phyloP scores from a whole-genome alignment of 106 monocot species.

The Dactylorhiza incarnata region DNA sequence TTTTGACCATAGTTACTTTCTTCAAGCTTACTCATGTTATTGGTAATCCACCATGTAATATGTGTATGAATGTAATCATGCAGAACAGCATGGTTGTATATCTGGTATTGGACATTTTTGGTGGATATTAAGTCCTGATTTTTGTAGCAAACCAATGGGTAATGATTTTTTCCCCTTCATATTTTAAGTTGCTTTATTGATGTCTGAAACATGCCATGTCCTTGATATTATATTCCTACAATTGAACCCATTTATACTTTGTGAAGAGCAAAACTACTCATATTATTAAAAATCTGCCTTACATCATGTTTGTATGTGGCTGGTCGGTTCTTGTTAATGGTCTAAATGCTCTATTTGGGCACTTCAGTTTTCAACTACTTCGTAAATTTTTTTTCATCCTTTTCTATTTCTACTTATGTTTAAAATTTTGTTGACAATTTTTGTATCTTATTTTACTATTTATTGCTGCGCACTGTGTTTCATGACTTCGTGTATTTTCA shows the following conservation, averaged over 20 bases:
- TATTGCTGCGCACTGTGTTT: background rate
- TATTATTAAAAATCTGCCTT: background rate
- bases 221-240: background rate
- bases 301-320: background rate
- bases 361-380: background rate
- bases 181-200: background rate
- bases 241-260: background rate
- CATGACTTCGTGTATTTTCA: slow-evolving; percentile 4
- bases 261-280: background rate
- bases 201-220: background rate
- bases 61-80: background rate
- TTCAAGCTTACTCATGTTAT: background rate
- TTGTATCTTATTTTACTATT: background rate
- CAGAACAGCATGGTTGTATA: background rate
- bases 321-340: background rate
- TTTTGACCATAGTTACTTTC: background rate
- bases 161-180: background rate
- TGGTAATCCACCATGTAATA: background rate
- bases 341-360: background rate
- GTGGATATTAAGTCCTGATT: background rate
- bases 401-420: background rate
- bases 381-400: background rate
- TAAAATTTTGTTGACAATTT: background rate
- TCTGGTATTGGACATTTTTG: background rate
- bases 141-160: background rate